These are phyloP conservation scores for Apiospora arundinis DNA, from an alignment of 2,329 filamentous ascomycete species.

Conservation along the genomic window DNA sequence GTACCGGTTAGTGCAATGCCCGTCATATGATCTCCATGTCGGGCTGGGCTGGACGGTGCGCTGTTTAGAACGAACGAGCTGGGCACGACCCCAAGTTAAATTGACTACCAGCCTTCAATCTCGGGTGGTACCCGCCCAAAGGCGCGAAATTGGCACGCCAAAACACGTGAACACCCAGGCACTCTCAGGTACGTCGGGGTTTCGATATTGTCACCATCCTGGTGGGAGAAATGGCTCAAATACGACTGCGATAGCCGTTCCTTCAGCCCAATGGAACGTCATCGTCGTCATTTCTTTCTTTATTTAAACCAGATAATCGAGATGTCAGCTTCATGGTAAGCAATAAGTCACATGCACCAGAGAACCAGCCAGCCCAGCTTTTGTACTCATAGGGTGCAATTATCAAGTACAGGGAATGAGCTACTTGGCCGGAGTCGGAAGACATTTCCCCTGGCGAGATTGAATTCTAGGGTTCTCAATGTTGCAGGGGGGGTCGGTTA, in stretches of 20 bases:
- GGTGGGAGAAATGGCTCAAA: neutral
- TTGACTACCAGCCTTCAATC: neutral
- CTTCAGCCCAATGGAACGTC: neutral
- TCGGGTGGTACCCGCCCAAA: neutral
- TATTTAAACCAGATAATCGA: no score
- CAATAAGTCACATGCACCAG: neutral
- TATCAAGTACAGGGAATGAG: conserved; percentile 8
- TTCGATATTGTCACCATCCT: neutral
- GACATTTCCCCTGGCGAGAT: conserved; percentile 1
- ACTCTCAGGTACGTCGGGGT: neutral
- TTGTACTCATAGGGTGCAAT: neutral
- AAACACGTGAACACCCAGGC: neutral
- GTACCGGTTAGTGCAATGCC: neutral
- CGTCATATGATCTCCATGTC: conserved; percentile 7
- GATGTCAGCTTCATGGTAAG: neutral
- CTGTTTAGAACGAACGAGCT: neutral
- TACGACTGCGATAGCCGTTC: neutral
- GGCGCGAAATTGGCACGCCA: conserved; percentile 5
- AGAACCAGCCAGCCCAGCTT: no score
- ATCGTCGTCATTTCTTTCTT: neutral
- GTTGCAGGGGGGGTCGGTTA: neutral
- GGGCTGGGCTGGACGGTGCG: no score
- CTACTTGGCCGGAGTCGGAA: conserved; percentile 10
- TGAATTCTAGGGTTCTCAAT: neutral
- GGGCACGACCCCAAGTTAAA: neutral